A percentile compares a stretch with the other conserved stretches of the same genome.
Evolutionary conservation across 257 asterid genomes (phyloP).

Genomic region (Solanum peruvianum): DNA sequence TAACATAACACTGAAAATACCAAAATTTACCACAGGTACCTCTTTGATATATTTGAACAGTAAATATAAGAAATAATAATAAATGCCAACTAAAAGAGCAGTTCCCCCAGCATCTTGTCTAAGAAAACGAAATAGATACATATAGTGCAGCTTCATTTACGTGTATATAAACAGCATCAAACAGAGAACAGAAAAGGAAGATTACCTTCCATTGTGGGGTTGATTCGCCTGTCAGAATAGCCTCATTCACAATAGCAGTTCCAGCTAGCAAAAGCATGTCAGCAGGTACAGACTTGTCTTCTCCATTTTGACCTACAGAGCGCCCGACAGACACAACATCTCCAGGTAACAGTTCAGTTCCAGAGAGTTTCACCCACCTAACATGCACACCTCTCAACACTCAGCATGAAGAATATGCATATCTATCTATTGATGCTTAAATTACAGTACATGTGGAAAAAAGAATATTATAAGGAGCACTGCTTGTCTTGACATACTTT

Average conservation of each 20-base stretch:
- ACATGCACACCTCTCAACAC: conserved; percentile 5
- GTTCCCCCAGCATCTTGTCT: background rate
- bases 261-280: conserved; percentile 99
- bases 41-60: background rate
- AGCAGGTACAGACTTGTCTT: conserved; percentile 93
- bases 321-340: conserved; percentile 99
- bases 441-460: background rate
- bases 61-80: background rate
- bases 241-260: conserved; percentile 93
- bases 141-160: background rate
- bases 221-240: conserved; percentile 96
- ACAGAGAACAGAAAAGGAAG: conserved; percentile 3
- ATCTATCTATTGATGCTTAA: background rate
- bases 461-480: background rate
- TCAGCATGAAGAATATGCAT: conserved; percentile 5
- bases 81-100: background rate
- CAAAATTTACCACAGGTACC: background rate
- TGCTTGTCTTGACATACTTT: conserved; percentile 50
- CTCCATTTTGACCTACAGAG: conserved; percentile 69
- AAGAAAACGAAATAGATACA: background rate
- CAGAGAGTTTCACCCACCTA: conserved; percentile 91
- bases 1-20: background rate
- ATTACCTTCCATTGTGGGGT: conserved; percentile 98
- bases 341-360: conserved; percentile 92
- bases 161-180: background rate